Percentiles rank a stretch among this genome's conserved stretches.
phyloP scores from a whole-genome alignment of 306 rosid species.

The Aeschynomene evenia region DNA sequence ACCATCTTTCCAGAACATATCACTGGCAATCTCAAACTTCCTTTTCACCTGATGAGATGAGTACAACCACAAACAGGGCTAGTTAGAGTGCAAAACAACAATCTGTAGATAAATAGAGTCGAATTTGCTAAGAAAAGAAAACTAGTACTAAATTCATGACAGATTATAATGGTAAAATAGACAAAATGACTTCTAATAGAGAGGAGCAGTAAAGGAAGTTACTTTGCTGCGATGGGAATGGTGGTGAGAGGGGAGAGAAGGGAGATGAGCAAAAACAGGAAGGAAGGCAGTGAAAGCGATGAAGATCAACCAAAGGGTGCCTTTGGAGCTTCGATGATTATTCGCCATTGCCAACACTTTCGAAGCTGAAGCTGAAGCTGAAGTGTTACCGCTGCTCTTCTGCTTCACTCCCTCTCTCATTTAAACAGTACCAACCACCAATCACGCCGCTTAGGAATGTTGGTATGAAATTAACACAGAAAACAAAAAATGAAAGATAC shows the following conservation, averaged over 20 bases:
- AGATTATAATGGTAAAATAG: not conserved
- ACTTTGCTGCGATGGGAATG: conserved; percentile 39
- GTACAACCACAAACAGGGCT: conserved; percentile 22
- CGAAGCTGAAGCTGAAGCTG: conserved; percentile 35
- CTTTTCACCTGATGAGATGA: conserved; percentile 40
- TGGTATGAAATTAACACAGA: too few species aligned
- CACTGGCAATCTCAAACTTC: conserved; percentile 64
- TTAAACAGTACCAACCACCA: not conserved
- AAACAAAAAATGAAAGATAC: too few species aligned
- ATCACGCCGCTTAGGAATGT: too few species aligned
- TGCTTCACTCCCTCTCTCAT: conserved; percentile 26
- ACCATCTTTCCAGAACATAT: conserved; percentile 88
- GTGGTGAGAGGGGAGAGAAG: conserved; percentile 43
- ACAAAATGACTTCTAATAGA: not conserved
- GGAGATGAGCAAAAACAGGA: conserved; percentile 64
- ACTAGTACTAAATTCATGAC: not conserved
- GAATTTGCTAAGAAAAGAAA: not conserved
- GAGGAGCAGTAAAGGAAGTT: not conserved
- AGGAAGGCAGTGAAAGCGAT: conserved; percentile 42
- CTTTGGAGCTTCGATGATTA: conserved; percentile 40
- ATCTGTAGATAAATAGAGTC: not conserved
- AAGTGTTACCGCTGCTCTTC: conserved; percentile 4
- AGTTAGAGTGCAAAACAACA: not conserved
- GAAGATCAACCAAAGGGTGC: conserved; percentile 45
- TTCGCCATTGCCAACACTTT: conserved; percentile 54